Evolutionary conservation across 306 rosid species (phyloP).

Genomic region (Fragaria ananassa): DNA sequence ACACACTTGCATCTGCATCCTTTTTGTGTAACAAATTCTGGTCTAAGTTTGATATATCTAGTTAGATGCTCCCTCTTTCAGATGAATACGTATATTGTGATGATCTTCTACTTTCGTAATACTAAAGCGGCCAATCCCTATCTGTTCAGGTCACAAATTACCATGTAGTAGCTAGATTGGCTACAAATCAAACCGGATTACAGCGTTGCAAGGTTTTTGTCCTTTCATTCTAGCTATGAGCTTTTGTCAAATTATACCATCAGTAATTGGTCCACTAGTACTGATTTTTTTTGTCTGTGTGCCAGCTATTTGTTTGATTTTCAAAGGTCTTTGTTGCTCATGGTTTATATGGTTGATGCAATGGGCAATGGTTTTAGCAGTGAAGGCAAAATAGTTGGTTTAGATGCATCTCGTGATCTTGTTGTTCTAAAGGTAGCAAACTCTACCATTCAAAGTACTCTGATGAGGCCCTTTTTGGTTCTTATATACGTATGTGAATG

Average conservation of each 20-base stretch:
- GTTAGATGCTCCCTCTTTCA: not conserved
- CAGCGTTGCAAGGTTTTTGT: conserved; percentile 94
- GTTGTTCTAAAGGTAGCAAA: conserved; percentile 82
- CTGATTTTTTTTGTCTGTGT: not conserved
- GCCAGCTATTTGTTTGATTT: conserved; percentile 16
- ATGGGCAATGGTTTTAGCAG: conserved; percentile 64
- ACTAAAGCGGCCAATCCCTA: conserved; percentile 12
- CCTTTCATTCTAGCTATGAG: conserved; percentile 29
- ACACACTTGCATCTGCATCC: not conserved
- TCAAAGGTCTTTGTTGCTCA: conserved; percentile 14
- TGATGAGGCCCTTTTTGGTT: not conserved
- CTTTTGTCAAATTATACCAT: not conserved
- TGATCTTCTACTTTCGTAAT: not conserved
- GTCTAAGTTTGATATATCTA: not conserved
- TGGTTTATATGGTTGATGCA: conserved; percentile 74
- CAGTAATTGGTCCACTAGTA: not conserved
- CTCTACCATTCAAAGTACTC: not conserved
- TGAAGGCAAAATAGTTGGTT: conserved; percentile 76
- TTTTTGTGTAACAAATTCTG: not conserved
- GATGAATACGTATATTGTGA: not conserved
- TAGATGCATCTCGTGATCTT: conserved; percentile 73
- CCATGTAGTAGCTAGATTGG: conserved; percentile 80
- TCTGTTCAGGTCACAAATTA: conserved; percentile 73
- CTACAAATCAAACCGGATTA: conserved; percentile 69
- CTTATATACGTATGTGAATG: not conserved